These are phyloP conservation scores for Metschnikowia anglica DNA, from an alignment of 805 yeast genomes.

Conservation along the genomic window DNA sequence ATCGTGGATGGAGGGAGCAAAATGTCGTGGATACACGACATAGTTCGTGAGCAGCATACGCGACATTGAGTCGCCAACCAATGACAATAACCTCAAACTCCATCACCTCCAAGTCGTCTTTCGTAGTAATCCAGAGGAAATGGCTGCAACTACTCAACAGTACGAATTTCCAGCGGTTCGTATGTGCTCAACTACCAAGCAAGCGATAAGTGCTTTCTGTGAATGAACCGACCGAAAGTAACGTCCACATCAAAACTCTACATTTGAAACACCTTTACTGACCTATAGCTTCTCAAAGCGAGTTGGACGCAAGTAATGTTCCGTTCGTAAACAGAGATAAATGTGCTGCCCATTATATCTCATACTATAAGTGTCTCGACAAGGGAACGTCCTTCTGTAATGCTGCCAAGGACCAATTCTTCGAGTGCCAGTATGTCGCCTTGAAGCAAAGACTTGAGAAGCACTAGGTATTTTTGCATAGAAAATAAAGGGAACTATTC, in stretches of 20 bases:
- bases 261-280: too few relatives aligned
- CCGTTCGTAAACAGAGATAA: conserved; percentile 46
- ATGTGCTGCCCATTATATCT: conserved; percentile 44
- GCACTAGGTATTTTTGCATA: conserved; percentile 18
- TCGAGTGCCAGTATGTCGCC: conserved; percentile 44
- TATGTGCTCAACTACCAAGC: too few relatives aligned
- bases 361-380: conserved; percentile 43
- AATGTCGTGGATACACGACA: conserved; percentile 4
- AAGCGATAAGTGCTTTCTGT: too few relatives aligned
- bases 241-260: too few relatives aligned
- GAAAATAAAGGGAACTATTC: conserved; percentile 5
- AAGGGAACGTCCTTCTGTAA: conserved; percentile 44
- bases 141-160: conserved; percentile 19
- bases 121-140: conserved; percentile 2
- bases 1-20: not conserved
- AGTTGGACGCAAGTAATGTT: conserved; percentile 41
- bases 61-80: conserved; percentile 16
- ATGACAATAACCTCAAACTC: conserved; percentile 4
- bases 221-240: too few relatives aligned
- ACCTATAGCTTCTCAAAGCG: conserved; percentile 26
- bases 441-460: conserved; percentile 43
- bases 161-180: conserved; percentile 43
- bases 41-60: not conserved
- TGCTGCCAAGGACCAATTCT: conserved; percentile 42
- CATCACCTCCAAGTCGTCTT: not conserved